Conservation (phyloP, 139 green algal genomes). For the Gonium pectorale region DNA sequence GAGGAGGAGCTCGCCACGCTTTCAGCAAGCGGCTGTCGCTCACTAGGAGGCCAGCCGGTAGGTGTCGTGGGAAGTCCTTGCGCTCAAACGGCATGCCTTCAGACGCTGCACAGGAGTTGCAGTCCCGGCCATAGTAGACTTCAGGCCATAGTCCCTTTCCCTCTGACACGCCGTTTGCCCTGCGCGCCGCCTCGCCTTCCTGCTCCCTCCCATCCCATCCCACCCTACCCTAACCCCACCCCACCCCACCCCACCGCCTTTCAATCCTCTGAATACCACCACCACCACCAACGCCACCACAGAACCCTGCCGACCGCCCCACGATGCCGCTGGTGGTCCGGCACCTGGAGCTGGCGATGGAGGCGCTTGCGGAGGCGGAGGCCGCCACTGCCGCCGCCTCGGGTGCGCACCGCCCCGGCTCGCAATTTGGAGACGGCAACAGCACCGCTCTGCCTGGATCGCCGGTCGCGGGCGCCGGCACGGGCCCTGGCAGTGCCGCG, state of each 20-base stretch:
- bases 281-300: not conserved
- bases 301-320: constrained; percentile 38
- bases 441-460: not conserved
- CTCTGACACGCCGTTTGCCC: no score
- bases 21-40: no score
- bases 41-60: no score
- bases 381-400: not conserved
- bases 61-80: no score
- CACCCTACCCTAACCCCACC: not conserved
- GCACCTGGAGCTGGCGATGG: constrained; percentile 28
- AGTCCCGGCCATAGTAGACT: no score
- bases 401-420: not conserved
- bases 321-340: constrained; percentile 41
- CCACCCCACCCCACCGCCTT: not conserved
- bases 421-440: not conserved
- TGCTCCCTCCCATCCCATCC: no score
- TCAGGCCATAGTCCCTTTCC: no score
- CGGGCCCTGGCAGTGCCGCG: not conserved
- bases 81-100: no score
- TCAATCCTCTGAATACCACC: not conserved
- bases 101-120: no score
- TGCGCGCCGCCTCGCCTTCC: no score
- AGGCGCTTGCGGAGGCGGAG: constrained; percentile 6
- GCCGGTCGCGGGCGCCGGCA: not conserved
- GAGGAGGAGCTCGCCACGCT: no score